Percentiles rank a stretch among this genome's conserved stretches.
Conservation (phyloP, 345 rosid genomes). For the Citrus sp. region DNA sequence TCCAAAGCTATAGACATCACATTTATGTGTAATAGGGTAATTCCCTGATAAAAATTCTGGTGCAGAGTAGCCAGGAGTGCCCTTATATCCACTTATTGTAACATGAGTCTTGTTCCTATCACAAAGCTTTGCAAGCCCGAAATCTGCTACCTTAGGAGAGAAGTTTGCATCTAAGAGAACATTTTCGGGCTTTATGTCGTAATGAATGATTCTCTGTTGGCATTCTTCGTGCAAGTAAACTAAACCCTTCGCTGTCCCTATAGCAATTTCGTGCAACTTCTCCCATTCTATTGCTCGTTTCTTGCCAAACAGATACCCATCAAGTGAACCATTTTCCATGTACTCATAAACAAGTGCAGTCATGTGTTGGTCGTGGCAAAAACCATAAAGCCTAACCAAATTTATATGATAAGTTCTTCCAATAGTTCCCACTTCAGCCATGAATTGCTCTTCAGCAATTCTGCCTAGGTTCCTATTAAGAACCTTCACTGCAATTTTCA, state of each 20-base stretch:
- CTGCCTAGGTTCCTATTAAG: background rate
- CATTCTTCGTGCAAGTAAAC: constrained; percentile 21
- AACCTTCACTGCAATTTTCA: constrained; percentile 10
- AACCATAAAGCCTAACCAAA: constrained; percentile 13
- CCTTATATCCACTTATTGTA: constrained; percentile 4
- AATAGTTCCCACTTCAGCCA: constrained; percentile 16
- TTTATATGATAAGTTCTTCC: constrained; percentile 13
- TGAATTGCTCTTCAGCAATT: constrained; percentile 13
- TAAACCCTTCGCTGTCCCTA: constrained; percentile 8
- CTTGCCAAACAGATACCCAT: background rate
- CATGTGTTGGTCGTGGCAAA: constrained; percentile 12
- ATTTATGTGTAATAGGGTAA: constrained; percentile 7
- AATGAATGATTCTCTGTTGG: constrained; percentile 13
- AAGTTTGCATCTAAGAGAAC: constrained; percentile 4
- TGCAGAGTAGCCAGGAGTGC: constrained; percentile 13
- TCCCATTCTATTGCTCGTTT: background rate
- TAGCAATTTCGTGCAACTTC: background rate
- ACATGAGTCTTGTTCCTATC: background rate
- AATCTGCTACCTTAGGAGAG: constrained; percentile 10
- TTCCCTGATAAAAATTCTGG: constrained; percentile 6
- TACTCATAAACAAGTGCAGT: constrained; percentile 11
- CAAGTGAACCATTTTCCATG: constrained; percentile 14
- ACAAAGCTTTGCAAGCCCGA: constrained; percentile 15
- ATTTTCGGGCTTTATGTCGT: constrained; percentile 12
- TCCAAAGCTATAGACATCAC: constrained; percentile 20